Evolutionary conservation across 2,329 filamentous ascomycete species (phyloP), one percentile per base, ranked within the genome.

Genomic region (Sphaerulina musiva): DNA sequence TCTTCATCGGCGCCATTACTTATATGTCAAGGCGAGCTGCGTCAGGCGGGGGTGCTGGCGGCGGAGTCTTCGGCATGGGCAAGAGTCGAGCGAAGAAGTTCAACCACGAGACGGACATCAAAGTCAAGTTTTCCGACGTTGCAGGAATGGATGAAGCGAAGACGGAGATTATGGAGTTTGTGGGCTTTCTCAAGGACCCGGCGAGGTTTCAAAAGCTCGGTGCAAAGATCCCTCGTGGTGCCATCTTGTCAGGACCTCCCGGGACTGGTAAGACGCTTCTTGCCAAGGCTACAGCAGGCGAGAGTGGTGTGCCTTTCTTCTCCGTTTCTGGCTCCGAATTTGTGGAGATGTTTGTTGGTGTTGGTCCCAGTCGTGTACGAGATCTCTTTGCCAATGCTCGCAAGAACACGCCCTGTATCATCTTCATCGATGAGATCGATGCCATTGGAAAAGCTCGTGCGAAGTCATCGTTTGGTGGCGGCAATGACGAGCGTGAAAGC

Each of bases 321-420:
- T 95, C 89, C 67, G 93, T 98, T 65, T 96, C 90, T 71, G 93
- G 93, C 69, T 98, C 93, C 46, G 93, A 98, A 71, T 98, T 98
- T 69, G 92, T 98, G 32, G 93, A 98, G 75, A 98, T 98, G 92
- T 98, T 98, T 69, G 93, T 98, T 48, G 93, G 93, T 82, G 93
- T 98, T 56, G 93, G 93, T 72, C 89, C 93, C 17, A 97, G 92
- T 31, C 83, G 93, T 73, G 93, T 98, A 48, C 84, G 93, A 65
- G 93, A 98, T 72, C 76, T 98, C 49, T 98, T 98, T 67, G 85
- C 89, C 54, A 95, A 89, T 64, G 93, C 93, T 14, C 84, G 93
- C 55, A 97, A 97, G 78, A 95, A 89, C 73, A 88, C 93, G 0
- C 93, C 93, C 3, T 98, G 93, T 74, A 98, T 98, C 73, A 95